Evolutionary conservation across 2,329 filamentous ascomycete genomes (phyloP), one percentile per base, ranked within the genome.

Genomic region (Nothopassalora personata): DNA sequence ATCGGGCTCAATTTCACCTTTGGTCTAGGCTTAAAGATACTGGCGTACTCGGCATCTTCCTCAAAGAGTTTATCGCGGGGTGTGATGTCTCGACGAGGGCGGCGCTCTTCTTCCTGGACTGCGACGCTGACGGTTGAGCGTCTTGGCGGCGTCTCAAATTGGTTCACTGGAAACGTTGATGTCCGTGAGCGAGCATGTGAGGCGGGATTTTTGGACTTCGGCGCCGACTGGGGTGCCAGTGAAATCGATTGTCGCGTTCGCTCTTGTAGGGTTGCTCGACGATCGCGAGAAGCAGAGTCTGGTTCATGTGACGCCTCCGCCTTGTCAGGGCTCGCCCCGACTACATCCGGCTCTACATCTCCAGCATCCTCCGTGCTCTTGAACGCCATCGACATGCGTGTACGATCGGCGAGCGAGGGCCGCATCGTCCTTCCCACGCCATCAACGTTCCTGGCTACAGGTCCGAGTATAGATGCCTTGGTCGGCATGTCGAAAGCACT

Each of bases 171-270:
- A 62, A 78, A 82, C 0, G 74, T 64, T 15, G 70, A 70, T 6
- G 68, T 70, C 19, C 64, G 66, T 0, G 72, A 67, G 11, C 71
- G 69, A 34, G 66, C 62, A 60, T 75, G 70, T 33, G 76, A 76
- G 18, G 71, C 59, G 13, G 60, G 61, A 33, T 59, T 59, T 33
- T 62, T 61, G 47, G 48, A 19, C 15, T 43, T 53, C 7, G 64
- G 59, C 48, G 65, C 39, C 3, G 68, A 64, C 1, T 72, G 59
- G 1, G 84, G 81, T 50, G 83, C 77, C 3, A 85, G 80, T 0
- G 86, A 84, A 86, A 96, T 93, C 18, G 90, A 91, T 56, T 91
- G 80, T 18, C 89, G 85, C 0, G 92, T 95, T 51, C 91, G 87
- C 69, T 95, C 91, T 4, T 87, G 82, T 0, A 94, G 43, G 23